Percentiles rank a stretch among this genome's conserved stretches.
Conservation (phyloP, 768 basidiomycete species). For the Amyloporia xantha region DNA sequence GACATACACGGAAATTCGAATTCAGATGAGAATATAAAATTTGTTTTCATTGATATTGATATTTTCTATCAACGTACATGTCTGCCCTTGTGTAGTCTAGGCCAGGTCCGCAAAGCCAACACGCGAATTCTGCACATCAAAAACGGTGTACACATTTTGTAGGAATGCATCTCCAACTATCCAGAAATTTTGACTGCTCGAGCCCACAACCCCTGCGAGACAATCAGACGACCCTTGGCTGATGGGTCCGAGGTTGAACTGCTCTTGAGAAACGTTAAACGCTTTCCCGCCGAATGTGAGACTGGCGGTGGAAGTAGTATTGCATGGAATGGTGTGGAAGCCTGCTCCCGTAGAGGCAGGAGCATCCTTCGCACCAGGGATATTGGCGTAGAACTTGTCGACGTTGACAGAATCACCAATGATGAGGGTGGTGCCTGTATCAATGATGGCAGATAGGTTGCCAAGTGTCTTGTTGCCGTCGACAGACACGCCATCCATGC, state of each 20-base stretch:
- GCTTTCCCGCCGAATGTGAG: conserved; percentile 33
- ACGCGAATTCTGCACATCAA: not conserved
- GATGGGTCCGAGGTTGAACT: conserved; percentile 38
- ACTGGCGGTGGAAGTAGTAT: conserved; percentile 22
- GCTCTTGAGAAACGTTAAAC: conserved; percentile 30
- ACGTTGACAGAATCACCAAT: conserved; percentile 21
- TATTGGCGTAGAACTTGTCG: conserved; percentile 21
- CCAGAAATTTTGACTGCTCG: conserved; percentile 20
- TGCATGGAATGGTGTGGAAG: conserved; percentile 35
- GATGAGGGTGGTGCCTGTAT: conserved; percentile 32
- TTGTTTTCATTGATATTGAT: too few species aligned
- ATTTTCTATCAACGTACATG: too few species aligned
- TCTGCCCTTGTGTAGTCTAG: too few species aligned
- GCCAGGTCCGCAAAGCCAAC: conserved; percentile 1
- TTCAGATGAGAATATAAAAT: too few species aligned
- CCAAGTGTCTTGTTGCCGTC: conserved; percentile 16
- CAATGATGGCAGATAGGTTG: conserved; percentile 26
- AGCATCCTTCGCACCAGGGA: conserved; percentile 24
- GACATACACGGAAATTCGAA: too few species aligned
- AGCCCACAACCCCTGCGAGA: conserved; percentile 29
- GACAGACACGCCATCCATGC: conserved; percentile 23
- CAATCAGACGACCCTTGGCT: conserved; percentile 27
- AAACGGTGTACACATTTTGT: conserved; percentile 35
- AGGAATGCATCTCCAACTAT: conserved; percentile 36
- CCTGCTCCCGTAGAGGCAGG: conserved; percentile 22